Percentiles rank a stretch among this genome's conserved stretches.
These are phyloP conservation scores for Lophiotrema nucula DNA, from an alignment of 495 filamentous ascomycete genomes.

Conservation along the genomic window DNA sequence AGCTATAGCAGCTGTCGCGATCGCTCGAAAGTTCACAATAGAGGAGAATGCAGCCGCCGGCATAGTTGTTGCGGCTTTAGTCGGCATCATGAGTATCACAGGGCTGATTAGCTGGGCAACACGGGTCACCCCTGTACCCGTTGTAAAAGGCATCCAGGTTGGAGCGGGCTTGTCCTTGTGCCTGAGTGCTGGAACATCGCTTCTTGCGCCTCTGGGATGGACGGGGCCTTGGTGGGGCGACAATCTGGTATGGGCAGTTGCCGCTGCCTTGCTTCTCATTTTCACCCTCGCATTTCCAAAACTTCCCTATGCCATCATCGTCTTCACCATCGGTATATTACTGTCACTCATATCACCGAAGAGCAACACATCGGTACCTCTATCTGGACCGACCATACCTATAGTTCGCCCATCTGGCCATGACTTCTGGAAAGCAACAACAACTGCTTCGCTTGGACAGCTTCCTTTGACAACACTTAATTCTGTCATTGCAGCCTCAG, in stretches of 20 bases:
- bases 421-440: conserved; percentile 26
- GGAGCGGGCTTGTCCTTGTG: conserved; percentile 81
- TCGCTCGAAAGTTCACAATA: conserved; percentile 62
- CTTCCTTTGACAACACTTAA: conserved; percentile 88
- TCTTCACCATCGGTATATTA: conserved; percentile 60
- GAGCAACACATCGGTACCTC: neutral
- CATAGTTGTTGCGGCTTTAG: conserved; percentile 66
- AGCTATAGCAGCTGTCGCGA: conserved; percentile 84
- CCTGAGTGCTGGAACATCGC: conserved; percentile 65
- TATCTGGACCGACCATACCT: conserved; percentile 16
- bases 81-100: conserved; percentile 74
- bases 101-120: conserved; percentile 70
- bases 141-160: conserved; percentile 92
- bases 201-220: conserved; percentile 62
- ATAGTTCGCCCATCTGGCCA: conserved; percentile 24
- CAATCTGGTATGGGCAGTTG: conserved; percentile 70
- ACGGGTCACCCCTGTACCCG: conserved; percentile 71
- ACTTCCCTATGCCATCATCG: conserved; percentile 72
- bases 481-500: conserved; percentile 80
- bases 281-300: conserved; percentile 56
- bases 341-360: conserved; percentile 25
- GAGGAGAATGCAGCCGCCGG: conserved; percentile 76
- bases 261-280: conserved; percentile 67
- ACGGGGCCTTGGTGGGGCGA: conserved; percentile 60
- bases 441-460: conserved; percentile 60